Conservation (phyloP, 2,329 filamentous ascomycete genomes). For the Colletotrichum sp. region DNA sequence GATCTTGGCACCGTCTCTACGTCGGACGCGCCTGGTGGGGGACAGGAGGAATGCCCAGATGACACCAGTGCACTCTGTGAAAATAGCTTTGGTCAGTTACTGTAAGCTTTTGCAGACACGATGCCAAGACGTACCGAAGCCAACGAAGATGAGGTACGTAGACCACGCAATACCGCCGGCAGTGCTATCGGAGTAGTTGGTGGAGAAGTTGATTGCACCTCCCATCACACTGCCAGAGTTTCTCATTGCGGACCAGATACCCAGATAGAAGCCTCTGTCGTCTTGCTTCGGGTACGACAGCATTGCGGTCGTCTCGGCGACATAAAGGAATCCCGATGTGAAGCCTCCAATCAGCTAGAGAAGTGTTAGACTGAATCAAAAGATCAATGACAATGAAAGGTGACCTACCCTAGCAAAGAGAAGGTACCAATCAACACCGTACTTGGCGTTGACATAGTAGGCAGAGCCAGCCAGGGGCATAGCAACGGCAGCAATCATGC, state of each 20-base stretch:
- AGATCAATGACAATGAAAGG: fast-evolving
- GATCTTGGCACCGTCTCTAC: conserved; percentile 30
- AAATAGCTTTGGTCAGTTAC: not conserved
- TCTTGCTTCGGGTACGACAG: conserved; percentile 23
- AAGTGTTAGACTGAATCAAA: not conserved
- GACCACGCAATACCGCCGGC: conserved; percentile 29
- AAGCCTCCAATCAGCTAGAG: conserved; percentile 11
- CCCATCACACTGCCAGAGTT: conserved; percentile 40
- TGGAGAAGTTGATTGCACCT: conserved; percentile 50
- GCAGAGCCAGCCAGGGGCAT: conserved; percentile 38
- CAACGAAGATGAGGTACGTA: conserved; percentile 34
- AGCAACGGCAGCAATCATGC: conserved; percentile 36
- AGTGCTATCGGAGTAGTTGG: conserved; percentile 37
- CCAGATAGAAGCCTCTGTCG: conserved; percentile 21
- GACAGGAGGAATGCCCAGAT: conserved; percentile 30
- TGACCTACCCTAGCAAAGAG: conserved; percentile 28
- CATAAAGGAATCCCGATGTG: conserved; percentile 28
- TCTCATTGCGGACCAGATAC: conserved; percentile 28
- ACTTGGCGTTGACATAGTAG: conserved; percentile 36
- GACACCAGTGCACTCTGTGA: conserved; percentile 28
- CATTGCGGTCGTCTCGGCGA: conserved; percentile 31
- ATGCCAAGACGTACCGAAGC: conserved; percentile 19
- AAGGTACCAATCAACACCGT: conserved; percentile 32
- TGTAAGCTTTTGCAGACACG: fast-evolving
- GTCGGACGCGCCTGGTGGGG: conserved; percentile 30